Evolutionary conservation across 192 early-diverging fungal species (phyloP).

Genomic region (Martensiomyces pterosporus): DNA sequence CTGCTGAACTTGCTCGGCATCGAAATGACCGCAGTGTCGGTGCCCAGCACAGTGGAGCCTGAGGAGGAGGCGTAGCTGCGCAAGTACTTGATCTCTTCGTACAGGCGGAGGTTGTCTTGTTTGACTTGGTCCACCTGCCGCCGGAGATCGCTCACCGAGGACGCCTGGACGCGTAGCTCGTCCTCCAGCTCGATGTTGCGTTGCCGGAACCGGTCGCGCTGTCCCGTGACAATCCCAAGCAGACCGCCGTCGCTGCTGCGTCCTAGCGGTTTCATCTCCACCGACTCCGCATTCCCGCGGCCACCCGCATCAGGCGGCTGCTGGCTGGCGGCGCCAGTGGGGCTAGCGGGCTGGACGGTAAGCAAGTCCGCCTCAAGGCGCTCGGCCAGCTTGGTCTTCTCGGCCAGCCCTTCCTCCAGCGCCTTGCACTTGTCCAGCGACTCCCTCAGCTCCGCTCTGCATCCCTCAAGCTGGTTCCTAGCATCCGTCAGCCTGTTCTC

Average conservation of each 20-base stretch:
- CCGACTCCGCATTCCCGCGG: too few relatives aligned
- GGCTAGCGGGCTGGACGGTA: slow-evolving; percentile 5
- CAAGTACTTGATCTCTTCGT: slow-evolving; percentile 85
- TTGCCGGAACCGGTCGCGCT: slow-evolving; percentile 87
- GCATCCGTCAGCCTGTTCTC: slow-evolving; percentile 63
- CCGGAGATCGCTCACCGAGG: slow-evolving; percentile 55
- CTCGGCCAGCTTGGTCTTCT: slow-evolving; percentile 54
- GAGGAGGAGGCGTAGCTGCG: slow-evolving; percentile 59
- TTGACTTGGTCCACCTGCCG: slow-evolving; percentile 64
- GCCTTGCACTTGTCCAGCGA: slow-evolving; percentile 40
- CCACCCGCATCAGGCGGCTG: background rate
- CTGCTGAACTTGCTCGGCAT: slow-evolving; percentile 37
- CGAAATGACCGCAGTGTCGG: slow-evolving; percentile 27
- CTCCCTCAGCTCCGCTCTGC: slow-evolving; percentile 22
- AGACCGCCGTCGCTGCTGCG: slow-evolving; percentile 19
- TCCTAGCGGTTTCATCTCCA: slow-evolving; percentile 4
- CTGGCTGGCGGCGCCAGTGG: background rate
- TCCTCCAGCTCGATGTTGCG: slow-evolving; percentile 83
- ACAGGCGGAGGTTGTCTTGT: slow-evolving; percentile 83
- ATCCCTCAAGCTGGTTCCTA: slow-evolving; percentile 45
- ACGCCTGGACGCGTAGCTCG: slow-evolving; percentile 50
- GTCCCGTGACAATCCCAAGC: slow-evolving; percentile 80
- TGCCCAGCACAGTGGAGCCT: slow-evolving; percentile 8
- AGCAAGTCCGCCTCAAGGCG: slow-evolving; percentile 33
- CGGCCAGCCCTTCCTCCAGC: slow-evolving; percentile 54